Percentiles rank a stretch among this genome's conserved stretches.
phyloP scores from a whole-genome alignment of 2,329 filamentous ascomycete genomes.

The Sclerotinia glacialis region DNA sequence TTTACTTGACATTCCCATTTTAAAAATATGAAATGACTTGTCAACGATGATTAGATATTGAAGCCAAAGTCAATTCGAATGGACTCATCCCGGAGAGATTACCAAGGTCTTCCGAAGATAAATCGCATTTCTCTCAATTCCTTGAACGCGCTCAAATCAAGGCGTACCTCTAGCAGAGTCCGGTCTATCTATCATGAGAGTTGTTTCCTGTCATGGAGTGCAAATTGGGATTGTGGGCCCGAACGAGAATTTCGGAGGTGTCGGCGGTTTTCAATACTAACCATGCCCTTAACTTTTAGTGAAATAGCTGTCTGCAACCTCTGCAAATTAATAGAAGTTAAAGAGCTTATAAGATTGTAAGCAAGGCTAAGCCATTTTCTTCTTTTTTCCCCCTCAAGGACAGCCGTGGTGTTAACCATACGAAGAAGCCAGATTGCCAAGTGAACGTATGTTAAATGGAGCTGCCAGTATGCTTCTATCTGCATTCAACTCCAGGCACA shows the following conservation, averaged over 20 bases:
- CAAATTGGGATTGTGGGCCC: not conserved
- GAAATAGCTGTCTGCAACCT: not conserved
- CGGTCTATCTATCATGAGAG: not conserved
- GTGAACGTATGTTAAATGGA: not conserved
- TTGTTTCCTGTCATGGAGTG: not conserved
- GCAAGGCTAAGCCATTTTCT: not conserved
- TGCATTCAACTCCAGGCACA: not conserved
- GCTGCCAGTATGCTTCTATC: not conserved
- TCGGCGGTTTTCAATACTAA: not conserved
- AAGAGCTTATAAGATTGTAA: too few species aligned
- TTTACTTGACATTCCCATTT: not conserved
- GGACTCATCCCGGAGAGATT: not conserved
- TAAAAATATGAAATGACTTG: not conserved
- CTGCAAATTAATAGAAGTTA: not conserved
- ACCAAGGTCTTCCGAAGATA: not conserved
- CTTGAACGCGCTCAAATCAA: not conserved
- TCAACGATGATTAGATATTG: not conserved
- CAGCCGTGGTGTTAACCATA: not conserved
- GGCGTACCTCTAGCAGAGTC: not conserved
- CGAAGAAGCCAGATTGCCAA: not conserved
- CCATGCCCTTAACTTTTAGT: not conserved
- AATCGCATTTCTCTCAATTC: not conserved
- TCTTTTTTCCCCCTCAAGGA: too few species aligned
- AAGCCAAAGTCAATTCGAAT: not conserved
- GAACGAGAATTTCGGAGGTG: not conserved